A percentile compares a stretch with the other conserved stretches of the same genome.
These are phyloP conservation scores for Prunus fruticosa DNA, from an alignment of 306 rosid genomes.

Conservation along the genomic window DNA sequence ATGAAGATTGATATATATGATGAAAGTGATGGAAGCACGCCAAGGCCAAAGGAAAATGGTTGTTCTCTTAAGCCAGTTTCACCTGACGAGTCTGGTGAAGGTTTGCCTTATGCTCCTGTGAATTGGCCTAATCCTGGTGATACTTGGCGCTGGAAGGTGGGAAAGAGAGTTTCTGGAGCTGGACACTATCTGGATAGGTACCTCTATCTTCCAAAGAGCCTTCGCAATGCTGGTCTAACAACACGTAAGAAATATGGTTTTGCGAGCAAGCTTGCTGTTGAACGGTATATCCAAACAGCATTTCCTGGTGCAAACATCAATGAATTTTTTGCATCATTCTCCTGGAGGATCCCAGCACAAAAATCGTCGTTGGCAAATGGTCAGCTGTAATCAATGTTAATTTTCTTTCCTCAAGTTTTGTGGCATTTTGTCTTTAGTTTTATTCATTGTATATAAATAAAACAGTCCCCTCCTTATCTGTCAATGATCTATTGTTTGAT, in stretches of 20 bases:
- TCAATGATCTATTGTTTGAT: not conserved
- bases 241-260: constrained; percentile 34
- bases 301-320: constrained; percentile 45
- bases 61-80: constrained; percentile 24
- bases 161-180: constrained; percentile 44
- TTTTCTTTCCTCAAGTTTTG: not conserved
- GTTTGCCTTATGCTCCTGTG: constrained; percentile 81
- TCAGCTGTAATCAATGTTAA: constrained; percentile 15
- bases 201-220: constrained; percentile 59
- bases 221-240: constrained; percentile 2
- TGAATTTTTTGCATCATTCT: constrained; percentile 64
- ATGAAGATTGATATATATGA: constrained; percentile 41
- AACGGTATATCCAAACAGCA: constrained; percentile 43
- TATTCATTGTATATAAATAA: not conserved
- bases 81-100: constrained; percentile 55
- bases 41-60: constrained; percentile 6
- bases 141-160: constrained; percentile 78
- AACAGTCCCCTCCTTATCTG: not conserved
- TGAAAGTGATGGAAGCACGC: constrained; percentile 24
- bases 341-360: constrained; percentile 73
- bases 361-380: constrained; percentile 37
- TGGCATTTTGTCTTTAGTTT: not conserved
- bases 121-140: constrained; percentile 84
- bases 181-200: constrained; percentile 76
- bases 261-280: constrained; percentile 73